Percentiles rank a stretch among this genome's conserved stretches.
Conservation (phyloP, 1,284 basidiomycete genomes). For the Trichosporon ovoides region DNA sequence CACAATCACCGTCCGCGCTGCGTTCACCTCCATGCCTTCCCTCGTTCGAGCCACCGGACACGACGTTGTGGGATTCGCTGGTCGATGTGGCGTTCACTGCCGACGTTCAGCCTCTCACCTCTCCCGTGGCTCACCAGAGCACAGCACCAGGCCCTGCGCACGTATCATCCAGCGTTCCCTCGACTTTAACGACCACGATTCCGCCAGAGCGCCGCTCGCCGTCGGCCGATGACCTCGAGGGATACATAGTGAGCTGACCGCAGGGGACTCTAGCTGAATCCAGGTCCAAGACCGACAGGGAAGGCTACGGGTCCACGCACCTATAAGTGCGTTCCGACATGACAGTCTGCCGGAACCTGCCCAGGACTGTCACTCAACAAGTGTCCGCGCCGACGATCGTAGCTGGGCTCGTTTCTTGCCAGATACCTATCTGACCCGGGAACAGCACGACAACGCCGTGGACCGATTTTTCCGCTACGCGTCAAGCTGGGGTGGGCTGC, state of each 20-base stretch:
- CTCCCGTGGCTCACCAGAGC: neutral
- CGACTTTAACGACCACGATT: neutral
- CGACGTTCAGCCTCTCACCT: neutral
- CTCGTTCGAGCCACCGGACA: neutral
- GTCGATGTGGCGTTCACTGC: neutral
- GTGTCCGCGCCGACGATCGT: neutral
- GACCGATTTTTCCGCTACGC: conserved; percentile 35
- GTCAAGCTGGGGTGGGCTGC: conserved; percentile 23
- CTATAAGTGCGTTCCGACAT: conserved; percentile 15
- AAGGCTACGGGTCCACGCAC: conserved; percentile 18
- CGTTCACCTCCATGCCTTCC: neutral
- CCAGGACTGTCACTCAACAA: conserved; percentile 6
- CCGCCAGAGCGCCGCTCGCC: neutral
- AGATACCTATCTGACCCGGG: conserved; percentile 19
- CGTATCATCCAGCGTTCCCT: neutral
- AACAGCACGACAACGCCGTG: conserved; percentile 25
- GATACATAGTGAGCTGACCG: neutral
- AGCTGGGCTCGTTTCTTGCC: conserved; percentile 10
- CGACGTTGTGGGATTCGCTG: neutral
- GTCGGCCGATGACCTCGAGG: conserved; percentile 7
- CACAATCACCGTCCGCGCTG: neutral
- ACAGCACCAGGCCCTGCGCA: neutral
- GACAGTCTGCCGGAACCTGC: conserved; percentile 2
- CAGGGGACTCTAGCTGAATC: neutral
- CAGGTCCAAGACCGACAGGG: conserved; percentile 22